These are phyloP conservation scores for Orbilia javanica DNA, from an alignment of 2,329 filamentous ascomycete genomes.

Conservation along the genomic window DNA sequence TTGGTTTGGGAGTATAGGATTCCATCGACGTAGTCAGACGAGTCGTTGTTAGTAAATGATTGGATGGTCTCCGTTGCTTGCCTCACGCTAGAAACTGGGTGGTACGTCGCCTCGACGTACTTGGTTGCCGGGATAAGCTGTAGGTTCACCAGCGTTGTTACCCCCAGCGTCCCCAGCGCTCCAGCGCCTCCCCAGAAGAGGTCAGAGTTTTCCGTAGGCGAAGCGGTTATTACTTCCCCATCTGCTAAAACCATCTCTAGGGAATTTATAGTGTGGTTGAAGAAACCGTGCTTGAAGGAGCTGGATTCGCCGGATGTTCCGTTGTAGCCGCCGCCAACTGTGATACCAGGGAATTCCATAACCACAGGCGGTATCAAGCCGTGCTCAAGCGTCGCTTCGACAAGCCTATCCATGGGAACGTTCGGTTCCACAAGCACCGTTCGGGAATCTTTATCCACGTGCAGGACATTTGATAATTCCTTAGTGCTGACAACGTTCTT, in stretches of 20 bases:
- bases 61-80: slow-evolving; percentile 64
- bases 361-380: slow-evolving; percentile 75
- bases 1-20: slow-evolving; percentile 73
- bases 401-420: slow-evolving; percentile 75
- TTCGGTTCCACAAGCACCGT: slow-evolving; percentile 75
- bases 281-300: slow-evolving; percentile 76
- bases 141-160: slow-evolving; percentile 74
- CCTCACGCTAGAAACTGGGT: slow-evolving; percentile 41
- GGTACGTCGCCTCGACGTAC: slow-evolving; percentile 74
- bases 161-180: slow-evolving; percentile 73
- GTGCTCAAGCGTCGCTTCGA: slow-evolving; percentile 71
- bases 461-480: slow-evolving; percentile 67
- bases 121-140: slow-evolving; percentile 69
- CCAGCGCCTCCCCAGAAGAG: slow-evolving; percentile 73
- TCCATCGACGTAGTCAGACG: slow-evolving; percentile 76
- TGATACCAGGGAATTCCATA: slow-evolving; percentile 80
- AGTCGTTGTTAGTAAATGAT: slow-evolving; percentile 66
- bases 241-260: slow-evolving; percentile 75
- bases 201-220: slow-evolving; percentile 68
- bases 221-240: slow-evolving; percentile 70
- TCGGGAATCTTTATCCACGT: slow-evolving; percentile 66
- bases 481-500: slow-evolving; percentile 68
- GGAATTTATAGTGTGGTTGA: slow-evolving; percentile 73
- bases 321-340: slow-evolving; percentile 75
- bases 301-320: slow-evolving; percentile 77